Base-by-base conservation (phyloP, 2,329 filamentous ascomycete genomes). In the Rutstroemia sp. region DNA sequence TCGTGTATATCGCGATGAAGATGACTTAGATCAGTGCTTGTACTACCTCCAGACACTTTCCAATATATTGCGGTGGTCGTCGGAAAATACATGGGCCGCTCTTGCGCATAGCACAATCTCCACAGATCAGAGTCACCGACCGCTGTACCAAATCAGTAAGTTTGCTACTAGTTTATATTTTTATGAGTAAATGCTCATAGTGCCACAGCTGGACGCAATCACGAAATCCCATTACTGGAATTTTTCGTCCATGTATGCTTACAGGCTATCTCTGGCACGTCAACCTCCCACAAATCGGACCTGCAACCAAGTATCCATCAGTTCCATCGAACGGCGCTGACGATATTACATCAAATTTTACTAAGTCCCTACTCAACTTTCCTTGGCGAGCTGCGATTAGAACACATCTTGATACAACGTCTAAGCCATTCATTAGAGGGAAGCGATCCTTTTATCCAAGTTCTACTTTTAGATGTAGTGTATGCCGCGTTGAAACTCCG, bases 21-120 rank as follows among this genome's bases (percentile, higher is more conserved):
- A 90, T 60, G 88, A 95, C 62, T 76, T 91, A 7, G 86, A 88
- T 59, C 79, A 91, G 56, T 89, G 85, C 59, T 73, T 89, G 2
- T 95, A 96, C 69, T 87, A 92, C 65, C 73, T 96, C 19, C 82
- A 82, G 51, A 87, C 87, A 2, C 70, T 96, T 1, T 84, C 84
- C 5, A 87, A 89, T 61, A 78, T 95, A 25, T 73, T 96, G 16
- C 77, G 80, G 25, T 84, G 82, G 70, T 81, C 83, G 56, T 87
- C 79, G 19, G 83, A 87, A 47, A 78, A 80, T 51, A 83, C 86
- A 8, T 92, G 89, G 87, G 76, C 79, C 12, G 78, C 86, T 4
- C 72, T 95, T 41, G 82, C 87, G 1, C 83, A 83, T 5, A 86
- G 85, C 53, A 73, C 75, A 16, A 73, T 83, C 38, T 71, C 75